These are phyloP conservation scores for Fusarium oxysporum DNA, from an alignment of 2,329 filamentous ascomycete species.

Conservation along the genomic window DNA sequence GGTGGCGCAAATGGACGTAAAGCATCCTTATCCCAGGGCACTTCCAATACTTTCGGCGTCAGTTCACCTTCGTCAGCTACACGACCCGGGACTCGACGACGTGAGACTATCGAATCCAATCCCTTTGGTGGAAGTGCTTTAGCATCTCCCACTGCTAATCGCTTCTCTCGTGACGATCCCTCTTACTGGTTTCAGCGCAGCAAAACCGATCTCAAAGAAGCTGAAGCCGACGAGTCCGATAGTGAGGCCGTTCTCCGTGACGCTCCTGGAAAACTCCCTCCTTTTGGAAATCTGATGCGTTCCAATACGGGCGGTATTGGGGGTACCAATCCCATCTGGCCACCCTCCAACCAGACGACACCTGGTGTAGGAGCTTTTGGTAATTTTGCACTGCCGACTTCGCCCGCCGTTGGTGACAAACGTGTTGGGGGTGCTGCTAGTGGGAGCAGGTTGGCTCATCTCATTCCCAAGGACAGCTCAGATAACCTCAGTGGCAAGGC, in stretches of 20 bases:
- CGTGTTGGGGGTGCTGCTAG: conserved; percentile 76
- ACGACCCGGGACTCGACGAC: conserved; percentile 81
- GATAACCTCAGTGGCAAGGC: conserved; percentile 70
- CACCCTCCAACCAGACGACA: conserved; percentile 65
- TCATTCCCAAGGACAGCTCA: conserved; percentile 81
- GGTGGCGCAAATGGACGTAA: conserved; percentile 78
- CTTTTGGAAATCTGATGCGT: conserved; percentile 63
- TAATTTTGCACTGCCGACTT: conserved; percentile 78
- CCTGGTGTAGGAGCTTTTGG: conserved; percentile 86
- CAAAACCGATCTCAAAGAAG: conserved; percentile 64
- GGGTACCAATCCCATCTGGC: conserved; percentile 59
- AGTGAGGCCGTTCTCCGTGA: conserved; percentile 48
- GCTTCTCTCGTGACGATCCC: conserved; percentile 72
- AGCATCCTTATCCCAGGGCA: conserved; percentile 80
- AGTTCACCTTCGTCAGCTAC: conserved; percentile 78
- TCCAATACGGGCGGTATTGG: conserved; percentile 65
- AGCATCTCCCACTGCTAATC: conserved; percentile 70
- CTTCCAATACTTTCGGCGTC: conserved; percentile 72
- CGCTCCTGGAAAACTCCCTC: conserved; percentile 48
- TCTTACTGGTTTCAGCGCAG: conserved; percentile 69
- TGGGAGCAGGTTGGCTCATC: conserved; percentile 86
- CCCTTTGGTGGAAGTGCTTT: conserved; percentile 65
- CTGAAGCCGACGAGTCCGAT: conserved; percentile 66
- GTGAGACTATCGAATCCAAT: conserved; percentile 82
- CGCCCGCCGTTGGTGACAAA: conserved; percentile 75